Evolutionary conservation across 2,329 filamentous ascomycete genomes (phyloP), one percentile per base, ranked within the genome.

Genomic region (Aspergillus thermomutatus): DNA sequence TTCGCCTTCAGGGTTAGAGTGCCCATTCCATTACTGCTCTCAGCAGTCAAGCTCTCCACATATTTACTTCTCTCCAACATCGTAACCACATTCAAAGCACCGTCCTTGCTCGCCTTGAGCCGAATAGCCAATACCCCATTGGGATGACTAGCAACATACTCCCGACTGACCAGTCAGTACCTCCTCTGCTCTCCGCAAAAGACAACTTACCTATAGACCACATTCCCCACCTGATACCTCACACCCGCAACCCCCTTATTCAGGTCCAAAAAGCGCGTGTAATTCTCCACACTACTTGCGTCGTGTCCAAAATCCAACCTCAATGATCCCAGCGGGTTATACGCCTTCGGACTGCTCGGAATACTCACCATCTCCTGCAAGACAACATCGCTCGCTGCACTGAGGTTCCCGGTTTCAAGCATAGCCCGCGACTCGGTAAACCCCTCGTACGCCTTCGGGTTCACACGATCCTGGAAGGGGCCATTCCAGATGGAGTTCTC

Each of bases 401-500:
- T 57, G 25, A 62, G 52, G 10, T 57, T 59, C 1, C 58, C 60
- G 1, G 43, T 17, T 3, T 58, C 27, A 1, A 62, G 53, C 23
- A 61, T 23, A 3, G 47, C 28, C 1, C 60, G 47, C 1, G 52
- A 58, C 1, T 48, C 19, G 0, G 31, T 31, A 2, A 60, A 21
- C 3, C 49, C 55, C 0, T 45, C 48, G 6, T 48, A 53, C 1
- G 60, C 49, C 11, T 57, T 47, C 1, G 58, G 52, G n/a, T 60
- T 60, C 6, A 55, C 52, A 0, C 63, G 55, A 28, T 65, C 53
- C 26, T 55, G 27, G 26, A 65, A 57, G 4, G 63, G 60, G 1
- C 64, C 62, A 23, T 52, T 58, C 64, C 63, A 66, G 37, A 66
- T 57, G 23, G 61, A 59, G 41, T 64, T 59, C 53, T 66, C 64